Conservation (phyloP, 768 basidiomycete genomes). For the Collybia nuda region DNA sequence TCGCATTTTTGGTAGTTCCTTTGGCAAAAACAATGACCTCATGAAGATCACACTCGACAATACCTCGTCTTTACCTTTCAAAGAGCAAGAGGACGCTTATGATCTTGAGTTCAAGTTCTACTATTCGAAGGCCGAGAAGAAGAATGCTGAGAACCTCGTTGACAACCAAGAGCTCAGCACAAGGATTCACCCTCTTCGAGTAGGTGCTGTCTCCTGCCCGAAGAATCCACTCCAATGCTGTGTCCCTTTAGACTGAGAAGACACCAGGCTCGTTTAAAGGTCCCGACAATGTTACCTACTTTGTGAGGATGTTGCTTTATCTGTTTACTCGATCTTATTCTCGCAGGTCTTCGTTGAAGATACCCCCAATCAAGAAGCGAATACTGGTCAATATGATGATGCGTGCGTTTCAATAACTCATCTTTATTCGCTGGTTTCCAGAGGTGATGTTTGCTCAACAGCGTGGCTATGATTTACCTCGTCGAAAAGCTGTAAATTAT, state of each 20-base stretch:
- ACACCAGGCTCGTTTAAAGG: constrained; percentile 1
- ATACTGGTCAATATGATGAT: constrained; percentile 9
- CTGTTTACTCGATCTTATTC: not conserved
- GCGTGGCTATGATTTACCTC: constrained; percentile 8
- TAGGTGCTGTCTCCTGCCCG: not conserved
- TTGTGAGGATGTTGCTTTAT: not conserved
- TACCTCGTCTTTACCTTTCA: constrained; percentile 4
- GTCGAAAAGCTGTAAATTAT: constrained; percentile 3
- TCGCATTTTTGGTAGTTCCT: constrained; percentile 3
- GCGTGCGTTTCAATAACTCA: not conserved
- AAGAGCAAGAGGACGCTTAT: constrained; percentile 4
- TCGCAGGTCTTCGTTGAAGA: constrained; percentile 11
- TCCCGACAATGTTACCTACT: constrained; percentile 4
- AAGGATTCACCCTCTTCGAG: constrained; percentile 6
- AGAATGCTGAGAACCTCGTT: constrained; percentile 1
- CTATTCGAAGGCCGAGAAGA: constrained; percentile 1
- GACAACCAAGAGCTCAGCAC: not conserved
- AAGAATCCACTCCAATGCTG: not conserved
- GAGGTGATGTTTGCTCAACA: not conserved
- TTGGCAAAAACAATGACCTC: constrained; percentile 1
- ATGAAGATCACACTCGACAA: constrained; percentile 8
- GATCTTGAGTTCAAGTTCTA: constrained; percentile 8
- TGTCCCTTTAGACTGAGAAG: constrained; percentile 1
- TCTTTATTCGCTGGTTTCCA: not conserved
- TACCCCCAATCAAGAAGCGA: constrained; percentile 2